Evolutionary conservation across 1,284 basidiomycete genomes (phyloP).

Genomic region (Gomphus sp.): DNA sequence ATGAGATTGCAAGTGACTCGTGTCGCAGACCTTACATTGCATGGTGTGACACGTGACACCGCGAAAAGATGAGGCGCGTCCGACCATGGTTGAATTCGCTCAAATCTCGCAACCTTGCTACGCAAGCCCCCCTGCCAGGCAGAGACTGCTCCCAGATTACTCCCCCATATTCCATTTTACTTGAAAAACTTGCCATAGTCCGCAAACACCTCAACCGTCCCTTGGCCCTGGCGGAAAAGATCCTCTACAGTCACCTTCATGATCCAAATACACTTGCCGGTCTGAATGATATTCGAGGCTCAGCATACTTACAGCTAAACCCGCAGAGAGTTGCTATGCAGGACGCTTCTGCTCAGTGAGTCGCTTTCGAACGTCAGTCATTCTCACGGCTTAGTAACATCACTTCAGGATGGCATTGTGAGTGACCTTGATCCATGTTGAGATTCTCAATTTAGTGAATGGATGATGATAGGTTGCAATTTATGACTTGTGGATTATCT

Average conservation of each 20-base stretch:
- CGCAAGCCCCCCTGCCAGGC: slow-evolving; percentile 39
- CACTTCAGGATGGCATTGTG: slow-evolving; percentile 65
- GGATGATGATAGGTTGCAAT: slow-evolving; percentile 67
- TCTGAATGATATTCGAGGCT: slow-evolving; percentile 69
- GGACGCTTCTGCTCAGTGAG: slow-evolving; percentile 95
- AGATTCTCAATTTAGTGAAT: neutral
- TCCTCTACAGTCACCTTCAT: slow-evolving; percentile 88
- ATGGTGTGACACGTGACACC: neutral
- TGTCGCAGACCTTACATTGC: no score
- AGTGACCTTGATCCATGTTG: slow-evolving; percentile 19
- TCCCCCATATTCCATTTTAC: slow-evolving; percentile 79
- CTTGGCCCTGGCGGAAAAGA: slow-evolving; percentile 94
- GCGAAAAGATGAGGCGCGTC: neutral
- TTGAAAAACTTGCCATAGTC: slow-evolving; percentile 68
- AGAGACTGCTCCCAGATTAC: slow-evolving; percentile 69
- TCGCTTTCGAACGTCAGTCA: slow-evolving; percentile 8
- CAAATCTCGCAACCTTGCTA: slow-evolving; percentile 33
- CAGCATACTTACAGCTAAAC: slow-evolving; percentile 83
- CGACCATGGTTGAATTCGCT: neutral
- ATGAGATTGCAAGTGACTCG: no score
- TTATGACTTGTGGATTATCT: slow-evolving; percentile 93
- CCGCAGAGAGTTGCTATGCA: slow-evolving; percentile 98
- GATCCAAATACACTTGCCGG: slow-evolving; percentile 69
- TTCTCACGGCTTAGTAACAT: neutral
- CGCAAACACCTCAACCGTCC: slow-evolving; percentile 65